These are phyloP conservation scores for Drechmeria coniospora DNA, from an alignment of 2,329 filamentous ascomycete genomes.

Conservation along the genomic window DNA sequence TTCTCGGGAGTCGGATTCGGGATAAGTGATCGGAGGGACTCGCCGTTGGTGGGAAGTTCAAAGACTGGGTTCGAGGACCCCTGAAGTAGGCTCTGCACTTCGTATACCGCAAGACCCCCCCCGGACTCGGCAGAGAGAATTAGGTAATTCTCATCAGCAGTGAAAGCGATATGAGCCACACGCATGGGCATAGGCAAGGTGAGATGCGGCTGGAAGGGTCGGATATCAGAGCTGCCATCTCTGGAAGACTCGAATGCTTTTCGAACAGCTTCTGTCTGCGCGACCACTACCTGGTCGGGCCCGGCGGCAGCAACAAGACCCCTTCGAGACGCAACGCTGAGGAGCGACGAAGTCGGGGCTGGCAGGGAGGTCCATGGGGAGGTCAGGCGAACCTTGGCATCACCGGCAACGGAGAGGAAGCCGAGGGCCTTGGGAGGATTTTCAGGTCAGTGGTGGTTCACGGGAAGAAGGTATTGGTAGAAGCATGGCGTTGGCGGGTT, in stretches of 20 bases:
- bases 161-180: slow-evolving; percentile 81
- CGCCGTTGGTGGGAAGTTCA: slow-evolving; percentile 62
- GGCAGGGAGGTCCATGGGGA: slow-evolving; percentile 66
- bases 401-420: slow-evolving; percentile 65
- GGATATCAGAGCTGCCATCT: slow-evolving; percentile 46
- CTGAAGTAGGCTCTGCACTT: slow-evolving; percentile 51
- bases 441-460: too few species aligned
- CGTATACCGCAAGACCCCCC: slow-evolving; percentile 72
- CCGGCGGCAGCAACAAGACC: slow-evolving; percentile 79
- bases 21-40: slow-evolving; percentile 55
- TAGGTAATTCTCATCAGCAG: slow-evolving; percentile 73
- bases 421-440: slow-evolving; percentile 69
- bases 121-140: slow-evolving; percentile 69
- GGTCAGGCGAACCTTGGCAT: slow-evolving; percentile 70
- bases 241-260: slow-evolving; percentile 52
- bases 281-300: slow-evolving; percentile 62
- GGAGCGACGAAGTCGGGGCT: slow-evolving; percentile 61
- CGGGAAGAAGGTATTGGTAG: too few species aligned
- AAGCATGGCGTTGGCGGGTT: too few species aligned
- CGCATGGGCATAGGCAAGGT: slow-evolving; percentile 57
- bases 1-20: slow-evolving; percentile 68
- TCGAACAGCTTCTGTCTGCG: slow-evolving; percentile 62
- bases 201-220: slow-evolving; percentile 57
- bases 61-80: slow-evolving; percentile 53
- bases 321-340: slow-evolving; percentile 66